A percentile compares a stretch with the other conserved stretches of the same genome.
Conservation (phyloP, 129 eudicot genomes). For the Centaurea solstitialis region DNA sequence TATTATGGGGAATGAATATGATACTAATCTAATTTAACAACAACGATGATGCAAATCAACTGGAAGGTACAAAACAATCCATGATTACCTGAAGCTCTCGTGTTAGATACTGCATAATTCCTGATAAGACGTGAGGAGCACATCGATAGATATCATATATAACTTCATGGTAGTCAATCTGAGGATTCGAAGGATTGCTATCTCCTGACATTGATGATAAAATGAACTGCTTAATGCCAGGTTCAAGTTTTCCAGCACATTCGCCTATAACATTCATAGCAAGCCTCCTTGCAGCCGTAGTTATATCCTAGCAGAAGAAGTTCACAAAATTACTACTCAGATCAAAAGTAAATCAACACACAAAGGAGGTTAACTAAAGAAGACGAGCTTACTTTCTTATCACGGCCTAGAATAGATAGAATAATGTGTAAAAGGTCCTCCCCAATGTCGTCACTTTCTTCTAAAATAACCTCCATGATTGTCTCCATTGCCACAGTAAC, state of each 20-base stretch:
- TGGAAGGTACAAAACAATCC: neutral
- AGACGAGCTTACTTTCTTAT: conserved; percentile 52
- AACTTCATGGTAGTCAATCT: conserved; percentile 78
- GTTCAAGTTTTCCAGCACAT: conserved; percentile 82
- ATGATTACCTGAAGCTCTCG: conserved; percentile 83
- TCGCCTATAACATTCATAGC: conserved; percentile 77
- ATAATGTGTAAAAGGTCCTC: conserved; percentile 70
- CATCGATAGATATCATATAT: conserved; percentile 76
- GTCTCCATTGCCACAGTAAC: conserved; percentile 83
- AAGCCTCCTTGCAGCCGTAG: conserved; percentile 72
- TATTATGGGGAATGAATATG: neutral
- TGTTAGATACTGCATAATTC: conserved; percentile 72
- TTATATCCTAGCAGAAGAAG: conserved; percentile 50
- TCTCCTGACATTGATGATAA: conserved; percentile 82
- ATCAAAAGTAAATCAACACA: conserved; percentile 8
- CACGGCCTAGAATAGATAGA: conserved; percentile 72
- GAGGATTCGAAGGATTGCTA: conserved; percentile 38
- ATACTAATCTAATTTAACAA: conserved; percentile 1
- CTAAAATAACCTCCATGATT: conserved; percentile 84
- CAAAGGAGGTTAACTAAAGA: conserved; percentile 1
- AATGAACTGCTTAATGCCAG: conserved; percentile 72
- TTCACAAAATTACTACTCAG: conserved; percentile 5
- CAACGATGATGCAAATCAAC: conserved; percentile 1
- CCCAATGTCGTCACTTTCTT: conserved; percentile 89
- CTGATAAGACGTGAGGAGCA: conserved; percentile 77